Conservation (phyloP, 208 protist species). For the Lotmaria passim region DNA sequence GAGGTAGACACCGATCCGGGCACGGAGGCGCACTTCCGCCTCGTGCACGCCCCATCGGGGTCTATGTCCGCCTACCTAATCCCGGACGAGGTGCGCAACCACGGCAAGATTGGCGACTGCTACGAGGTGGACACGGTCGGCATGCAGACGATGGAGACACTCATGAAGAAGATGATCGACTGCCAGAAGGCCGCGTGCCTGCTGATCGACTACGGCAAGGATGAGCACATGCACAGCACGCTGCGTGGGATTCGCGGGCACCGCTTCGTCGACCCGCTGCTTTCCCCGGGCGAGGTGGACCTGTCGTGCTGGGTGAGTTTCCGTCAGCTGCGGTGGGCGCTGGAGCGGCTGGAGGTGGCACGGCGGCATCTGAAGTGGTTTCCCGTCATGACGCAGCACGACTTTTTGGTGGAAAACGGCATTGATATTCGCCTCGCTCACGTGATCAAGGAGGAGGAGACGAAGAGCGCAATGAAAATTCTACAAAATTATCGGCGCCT, state of each 20-base stretch:
- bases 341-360: slow-evolving; percentile 84
- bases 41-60: slow-evolving; percentile 87
- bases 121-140: slow-evolving; percentile 88
- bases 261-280: slow-evolving; percentile 88
- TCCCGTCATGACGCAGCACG: slow-evolving; percentile 80
- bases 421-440: slow-evolving; percentile 88
- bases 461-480: slow-evolving; percentile 87
- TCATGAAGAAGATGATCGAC: slow-evolving; percentile 90
- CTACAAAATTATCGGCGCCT: slow-evolving; percentile 85
- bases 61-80: slow-evolving; percentile 90
- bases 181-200: slow-evolving; percentile 82
- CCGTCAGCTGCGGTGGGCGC: slow-evolving; percentile 80
- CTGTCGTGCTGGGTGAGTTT: slow-evolving; percentile 91
- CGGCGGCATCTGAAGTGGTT: slow-evolving; percentile 87
- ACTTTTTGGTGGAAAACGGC: slow-evolving; percentile 86
- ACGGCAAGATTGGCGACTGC: slow-evolving; percentile 74
- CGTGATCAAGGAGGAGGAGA: slow-evolving; percentile 90
- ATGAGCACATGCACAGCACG: slow-evolving; percentile 92
- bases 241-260: slow-evolving; percentile 90
- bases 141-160: slow-evolving; percentile 87
- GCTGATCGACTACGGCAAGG: slow-evolving; percentile 94
- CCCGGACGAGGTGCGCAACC: slow-evolving; percentile 78
- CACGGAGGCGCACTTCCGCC: slow-evolving; percentile 85
- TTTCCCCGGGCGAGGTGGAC: slow-evolving; percentile 93
- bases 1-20: slow-evolving; percentile 89